These are phyloP conservation scores for Fraxinus greggii DNA, from an alignment of 305 asterid genomes.

Conservation along the genomic window DNA sequence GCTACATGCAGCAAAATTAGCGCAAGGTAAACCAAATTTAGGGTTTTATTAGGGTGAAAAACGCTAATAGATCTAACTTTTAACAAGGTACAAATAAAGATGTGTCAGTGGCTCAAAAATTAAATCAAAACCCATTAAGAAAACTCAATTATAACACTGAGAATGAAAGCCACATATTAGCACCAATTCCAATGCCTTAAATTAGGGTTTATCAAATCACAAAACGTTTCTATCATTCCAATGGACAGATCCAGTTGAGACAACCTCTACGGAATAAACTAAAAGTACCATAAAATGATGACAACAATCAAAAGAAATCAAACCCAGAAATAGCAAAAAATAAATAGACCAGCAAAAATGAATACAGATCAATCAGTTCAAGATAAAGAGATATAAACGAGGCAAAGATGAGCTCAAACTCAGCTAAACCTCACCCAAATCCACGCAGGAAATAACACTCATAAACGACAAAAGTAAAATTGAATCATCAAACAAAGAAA, in stretches of 20 bases:
- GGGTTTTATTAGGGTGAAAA: constrained; percentile 17
- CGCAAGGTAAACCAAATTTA: not conserved
- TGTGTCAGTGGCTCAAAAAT: constrained; percentile 15
- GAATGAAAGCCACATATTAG: not conserved
- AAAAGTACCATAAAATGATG: constrained; percentile 27
- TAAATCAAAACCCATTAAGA: constrained; percentile 15
- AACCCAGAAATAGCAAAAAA: constrained; percentile 25
- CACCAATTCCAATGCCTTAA: constrained; percentile 23
- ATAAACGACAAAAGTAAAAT: not conserved
- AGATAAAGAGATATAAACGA: constrained; percentile 17
- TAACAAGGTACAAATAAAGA: constrained; percentile 19
- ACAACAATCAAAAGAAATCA: constrained; percentile 18
- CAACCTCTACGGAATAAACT: constrained; percentile 19
- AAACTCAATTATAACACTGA: constrained; percentile 2
- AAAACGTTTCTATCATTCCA: constrained; percentile 7
- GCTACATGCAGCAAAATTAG: not conserved
- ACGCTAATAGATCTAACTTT: not conserved
- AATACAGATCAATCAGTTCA: constrained; percentile 34
- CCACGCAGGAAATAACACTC: not conserved
- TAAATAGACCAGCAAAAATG: constrained; percentile 26
- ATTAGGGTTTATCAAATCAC: constrained; percentile 42
- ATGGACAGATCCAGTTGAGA: constrained; percentile 23
- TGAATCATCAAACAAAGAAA: constrained; percentile 7
- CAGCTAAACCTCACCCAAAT: constrained; percentile 30
- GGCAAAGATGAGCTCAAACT: constrained; percentile 32